These are phyloP conservation scores for Pelargonium citronellum DNA, from an alignment of 441 rosid species.

Conservation along the genomic window DNA sequence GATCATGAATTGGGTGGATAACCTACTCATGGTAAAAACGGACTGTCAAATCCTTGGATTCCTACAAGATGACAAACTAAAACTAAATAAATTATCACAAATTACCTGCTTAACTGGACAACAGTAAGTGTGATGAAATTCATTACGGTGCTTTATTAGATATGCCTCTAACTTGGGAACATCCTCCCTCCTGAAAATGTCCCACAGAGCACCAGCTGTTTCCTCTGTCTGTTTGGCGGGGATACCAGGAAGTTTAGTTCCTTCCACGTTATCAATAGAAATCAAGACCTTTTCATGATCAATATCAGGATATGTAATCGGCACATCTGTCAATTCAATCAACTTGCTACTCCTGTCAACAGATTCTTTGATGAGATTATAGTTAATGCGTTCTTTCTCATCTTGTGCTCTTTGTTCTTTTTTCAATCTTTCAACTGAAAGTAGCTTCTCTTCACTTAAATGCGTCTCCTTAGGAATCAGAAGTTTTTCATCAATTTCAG, in stretches of 20 bases:
- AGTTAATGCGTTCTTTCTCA: too few relatives aligned
- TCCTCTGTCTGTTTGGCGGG: background rate
- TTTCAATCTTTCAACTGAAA: background rate
- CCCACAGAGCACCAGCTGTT: constrained; percentile 69
- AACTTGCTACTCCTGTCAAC: constrained; percentile 8
- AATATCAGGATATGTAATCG: constrained; percentile 5
- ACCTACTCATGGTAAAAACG: constrained; percentile 34
- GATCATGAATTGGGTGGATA: constrained; percentile 83
- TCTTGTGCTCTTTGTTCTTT: background rate
- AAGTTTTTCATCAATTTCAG: background rate
- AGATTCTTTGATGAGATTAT: constrained; percentile 6
- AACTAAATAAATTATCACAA: background rate
- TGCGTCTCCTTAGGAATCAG: background rate
- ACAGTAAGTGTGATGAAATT: constrained; percentile 76
- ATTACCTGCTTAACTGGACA: constrained; percentile 56
- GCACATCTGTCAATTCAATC: constrained; percentile 19
- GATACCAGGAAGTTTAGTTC: background rate
- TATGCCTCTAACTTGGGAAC: constrained; percentile 67
- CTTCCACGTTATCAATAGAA: constrained; percentile 16
- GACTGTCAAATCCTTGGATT: background rate
- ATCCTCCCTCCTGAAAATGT: constrained; percentile 85
- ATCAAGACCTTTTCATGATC: background rate
- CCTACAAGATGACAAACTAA: background rate
- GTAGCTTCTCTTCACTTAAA: background rate
- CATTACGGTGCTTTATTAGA: constrained; percentile 53